Evolutionary conservation across 495 filamentous ascomycete species (phyloP).

Genomic region (Daldinia decipiens): DNA sequence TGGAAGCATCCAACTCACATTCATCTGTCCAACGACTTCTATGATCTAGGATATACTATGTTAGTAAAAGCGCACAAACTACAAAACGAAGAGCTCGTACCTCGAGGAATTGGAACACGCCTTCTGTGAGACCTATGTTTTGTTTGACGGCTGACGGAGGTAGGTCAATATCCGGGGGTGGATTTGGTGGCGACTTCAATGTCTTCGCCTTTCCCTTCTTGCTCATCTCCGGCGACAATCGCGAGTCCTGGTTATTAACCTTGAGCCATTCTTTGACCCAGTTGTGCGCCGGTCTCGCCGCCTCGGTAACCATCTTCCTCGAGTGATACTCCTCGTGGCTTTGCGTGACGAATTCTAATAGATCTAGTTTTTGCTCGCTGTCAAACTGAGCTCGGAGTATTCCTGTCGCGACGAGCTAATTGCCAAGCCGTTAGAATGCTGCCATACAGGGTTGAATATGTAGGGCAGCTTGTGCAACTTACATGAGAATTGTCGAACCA

Average conservation of each 20-base stretch:
- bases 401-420: conserved; percentile 71
- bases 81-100: conserved; percentile 50
- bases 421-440: conserved; percentile 34
- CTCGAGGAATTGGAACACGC: conserved; percentile 76
- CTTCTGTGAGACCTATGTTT: conserved; percentile 66
- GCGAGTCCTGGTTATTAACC: conserved; percentile 66
- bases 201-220: conserved; percentile 70
- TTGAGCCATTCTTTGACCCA: conserved; percentile 67
- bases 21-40: conserved; percentile 80
- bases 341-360: conserved; percentile 73
- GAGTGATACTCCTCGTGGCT: conserved; percentile 76
- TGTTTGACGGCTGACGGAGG: conserved; percentile 71
- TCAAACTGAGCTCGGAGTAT: conserved; percentile 73
- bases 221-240: conserved; percentile 76
- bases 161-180: conserved; percentile 67
- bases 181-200: conserved; percentile 58
- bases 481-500: conserved; percentile 80
- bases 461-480: conserved; percentile 42
- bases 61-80: neutral
- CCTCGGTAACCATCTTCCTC: conserved; percentile 63
- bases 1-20: conserved; percentile 42
- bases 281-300: conserved; percentile 61
- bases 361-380: conserved; percentile 73
- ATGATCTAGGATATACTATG: conserved; percentile 62
- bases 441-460: neutral